Evolutionary conservation across 345 rosid genomes (phyloP), one percentile per base, ranked within the genome.

Genomic region (Salix suchowensis): DNA sequence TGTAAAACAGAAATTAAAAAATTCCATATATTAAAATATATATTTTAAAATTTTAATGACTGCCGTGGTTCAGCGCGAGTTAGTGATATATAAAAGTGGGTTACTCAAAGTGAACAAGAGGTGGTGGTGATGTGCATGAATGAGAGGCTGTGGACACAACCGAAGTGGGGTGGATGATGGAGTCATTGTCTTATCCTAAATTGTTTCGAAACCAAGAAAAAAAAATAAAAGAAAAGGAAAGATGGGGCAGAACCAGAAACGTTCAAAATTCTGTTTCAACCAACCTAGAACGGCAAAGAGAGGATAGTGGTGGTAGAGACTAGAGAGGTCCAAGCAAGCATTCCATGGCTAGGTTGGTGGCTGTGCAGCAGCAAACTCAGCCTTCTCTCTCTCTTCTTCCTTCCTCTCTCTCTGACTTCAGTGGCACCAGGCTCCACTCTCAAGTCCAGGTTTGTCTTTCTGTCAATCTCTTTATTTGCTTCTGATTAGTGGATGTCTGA

Each of bases 381-480:
- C 93, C 93, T 78, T 86, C 94, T 82, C 79, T 95, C 70, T 89
- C 93, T 65, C 85, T 86, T 73, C 90, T 88, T 73, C 84, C 90
- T 76, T 90, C 98, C 72, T 95, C 96, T 78, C 87, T 91, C 24
- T 93, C 96, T 73, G 93, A 93, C 81, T 93, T 93, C 85, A 91
- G 77, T 89, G 99, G 98, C 85, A 84, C 88, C 78, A 88, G 90
- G 75, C 91, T 96, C 82, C 88, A 81, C 76, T 67, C 87, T 61
- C 88, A 87, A 60, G 64, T 89, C 82, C 93, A 91, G 97, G 98
- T 91, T 79, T 24, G 34, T 83, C 39, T 74, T 68, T 60, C 71
- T 36, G 34, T 28, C 30, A 19, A 34, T 65, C 28, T 13, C 36
- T 44, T 73, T 14, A 1, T 30, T 28, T 58, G 23, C 46, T 37